Evolutionary conservation across 805 yeast species (phyloP).

Genomic region (Nakazawaea sp.): DNA sequence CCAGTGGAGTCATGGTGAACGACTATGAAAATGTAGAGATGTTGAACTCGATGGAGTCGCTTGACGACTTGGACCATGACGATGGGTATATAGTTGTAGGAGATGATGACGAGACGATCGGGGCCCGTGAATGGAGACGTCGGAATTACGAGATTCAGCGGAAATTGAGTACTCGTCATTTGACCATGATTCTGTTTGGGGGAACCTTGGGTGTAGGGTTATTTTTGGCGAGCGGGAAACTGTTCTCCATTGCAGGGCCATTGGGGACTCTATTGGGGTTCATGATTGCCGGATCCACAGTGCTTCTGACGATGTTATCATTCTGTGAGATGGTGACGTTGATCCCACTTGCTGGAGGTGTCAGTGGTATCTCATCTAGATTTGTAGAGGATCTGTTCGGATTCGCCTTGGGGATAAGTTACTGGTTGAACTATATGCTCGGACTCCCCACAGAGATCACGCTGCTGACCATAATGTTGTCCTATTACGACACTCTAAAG

Average conservation of each 20-base stretch:
- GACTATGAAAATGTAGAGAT: constrained; percentile 1
- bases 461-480: constrained; percentile 71
- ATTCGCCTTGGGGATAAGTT: constrained; percentile 66
- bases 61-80: neutral
- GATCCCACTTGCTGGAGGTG: constrained; percentile 75
- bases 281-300: constrained; percentile 55
- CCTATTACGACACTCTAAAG: constrained; percentile 52
- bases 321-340: constrained; percentile 80
- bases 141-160: constrained; percentile 19
- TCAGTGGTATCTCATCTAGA: constrained; percentile 66
- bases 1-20: no score
- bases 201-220: constrained; percentile 82
- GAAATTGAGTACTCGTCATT: constrained; percentile 55
- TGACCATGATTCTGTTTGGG: constrained; percentile 73
- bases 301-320: constrained; percentile 61
- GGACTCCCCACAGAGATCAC: constrained; percentile 78
- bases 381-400: constrained; percentile 78
- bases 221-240: constrained; percentile 63
- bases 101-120: neutral
- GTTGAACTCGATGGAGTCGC: constrained; percentile 1
- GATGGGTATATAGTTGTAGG: no score
- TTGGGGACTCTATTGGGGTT: constrained; percentile 69
- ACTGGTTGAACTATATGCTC: constrained; percentile 66
- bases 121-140: neutral
- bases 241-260: constrained; percentile 70